Conservation (phyloP, 768 basidiomycete species). For the Lentinula sp. region DNA sequence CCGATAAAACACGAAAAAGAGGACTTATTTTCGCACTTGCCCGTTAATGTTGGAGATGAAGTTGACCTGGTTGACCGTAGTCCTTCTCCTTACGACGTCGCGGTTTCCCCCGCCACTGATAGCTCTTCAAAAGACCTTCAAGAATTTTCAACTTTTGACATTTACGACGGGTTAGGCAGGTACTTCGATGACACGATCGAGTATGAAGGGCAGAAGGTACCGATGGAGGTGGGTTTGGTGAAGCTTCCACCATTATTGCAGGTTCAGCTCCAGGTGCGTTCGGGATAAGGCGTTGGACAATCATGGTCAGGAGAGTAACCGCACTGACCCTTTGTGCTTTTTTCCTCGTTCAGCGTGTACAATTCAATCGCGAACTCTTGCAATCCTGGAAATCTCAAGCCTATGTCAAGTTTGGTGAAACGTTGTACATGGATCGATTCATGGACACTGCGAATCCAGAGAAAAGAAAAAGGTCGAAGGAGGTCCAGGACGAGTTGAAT, state of each 20-base stretch:
- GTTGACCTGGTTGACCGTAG: background rate
- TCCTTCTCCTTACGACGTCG: background rate
- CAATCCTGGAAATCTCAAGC: slow-evolving; percentile 96
- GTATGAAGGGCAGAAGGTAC: slow-evolving; percentile 78
- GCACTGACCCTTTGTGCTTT: background rate
- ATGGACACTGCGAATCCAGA: slow-evolving; percentile 65
- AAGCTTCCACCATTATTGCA: slow-evolving; percentile 89
- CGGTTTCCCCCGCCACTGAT: background rate
- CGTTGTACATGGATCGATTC: slow-evolving; percentile 88
- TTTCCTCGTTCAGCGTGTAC: slow-evolving; percentile 58
- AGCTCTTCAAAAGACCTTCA: background rate
- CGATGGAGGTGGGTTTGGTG: slow-evolving; percentile 82
- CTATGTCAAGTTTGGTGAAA: slow-evolving; percentile 86
- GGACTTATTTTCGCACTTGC: slow-evolving; percentile 89
- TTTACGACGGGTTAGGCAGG: slow-evolving; percentile 89
- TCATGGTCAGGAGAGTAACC: background rate
- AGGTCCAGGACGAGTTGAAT: slow-evolving; percentile 61
- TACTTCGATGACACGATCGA: slow-evolving; percentile 91
- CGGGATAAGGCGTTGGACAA: background rate
- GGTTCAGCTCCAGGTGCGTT: slow-evolving; percentile 85
- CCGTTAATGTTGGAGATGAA: slow-evolving; percentile 80
- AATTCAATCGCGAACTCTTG: slow-evolving; percentile 88
- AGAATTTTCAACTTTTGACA: slow-evolving; percentile 53
- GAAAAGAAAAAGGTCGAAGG: slow-evolving; percentile 68
- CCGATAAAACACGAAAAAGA: slow-evolving; percentile 61